Evolutionary conservation across 2,329 filamentous ascomycete genomes (phyloP).

Genomic region (Aspergillus ochraceoroseus): DNA sequence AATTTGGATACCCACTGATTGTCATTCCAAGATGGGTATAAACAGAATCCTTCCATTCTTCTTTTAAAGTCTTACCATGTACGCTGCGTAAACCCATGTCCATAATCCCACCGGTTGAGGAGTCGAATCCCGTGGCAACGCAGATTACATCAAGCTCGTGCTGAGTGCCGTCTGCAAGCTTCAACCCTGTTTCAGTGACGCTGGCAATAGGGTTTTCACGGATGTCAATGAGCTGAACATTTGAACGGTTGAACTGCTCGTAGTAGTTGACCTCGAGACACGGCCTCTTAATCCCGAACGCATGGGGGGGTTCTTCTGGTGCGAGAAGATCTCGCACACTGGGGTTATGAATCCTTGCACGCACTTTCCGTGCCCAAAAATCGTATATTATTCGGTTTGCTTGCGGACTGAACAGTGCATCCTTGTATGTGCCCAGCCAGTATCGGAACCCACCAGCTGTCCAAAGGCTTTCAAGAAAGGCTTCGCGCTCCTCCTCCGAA

Average conservation of each 20-base stretch:
- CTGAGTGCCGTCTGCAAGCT: constrained; percentile 34
- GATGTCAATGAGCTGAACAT: constrained; percentile 48
- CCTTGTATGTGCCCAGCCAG: constrained; percentile 51
- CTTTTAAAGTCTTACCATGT: constrained; percentile 29
- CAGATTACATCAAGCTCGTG: constrained; percentile 40
- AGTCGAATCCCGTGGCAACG: constrained; percentile 43
- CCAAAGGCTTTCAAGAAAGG: constrained; percentile 49
- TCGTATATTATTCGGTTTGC: constrained; percentile 53
- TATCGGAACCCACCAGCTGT: constrained; percentile 51
- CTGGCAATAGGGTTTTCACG: constrained; percentile 41
- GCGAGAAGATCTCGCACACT: constrained; percentile 51
- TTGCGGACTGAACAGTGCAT: constrained; percentile 44
- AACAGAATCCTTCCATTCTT: constrained; percentile 38
- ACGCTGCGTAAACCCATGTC: constrained; percentile 39
- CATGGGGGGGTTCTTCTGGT: constrained; percentile 51
- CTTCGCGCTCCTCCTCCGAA: constrained; percentile 45
- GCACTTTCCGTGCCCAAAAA: constrained; percentile 53
- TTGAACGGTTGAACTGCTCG: constrained; percentile 46
- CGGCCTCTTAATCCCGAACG: constrained; percentile 52
- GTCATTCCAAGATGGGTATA: constrained; percentile 44
- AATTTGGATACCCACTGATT: constrained; percentile 45
- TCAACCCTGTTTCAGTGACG: constrained; percentile 41
- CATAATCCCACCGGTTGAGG: constrained; percentile 39
- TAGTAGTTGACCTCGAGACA: constrained; percentile 50
- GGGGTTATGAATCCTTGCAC: constrained; percentile 50